phyloP scores from a whole-genome alignment of 345 rosid species.

The Arabis hirsuta region DNA sequence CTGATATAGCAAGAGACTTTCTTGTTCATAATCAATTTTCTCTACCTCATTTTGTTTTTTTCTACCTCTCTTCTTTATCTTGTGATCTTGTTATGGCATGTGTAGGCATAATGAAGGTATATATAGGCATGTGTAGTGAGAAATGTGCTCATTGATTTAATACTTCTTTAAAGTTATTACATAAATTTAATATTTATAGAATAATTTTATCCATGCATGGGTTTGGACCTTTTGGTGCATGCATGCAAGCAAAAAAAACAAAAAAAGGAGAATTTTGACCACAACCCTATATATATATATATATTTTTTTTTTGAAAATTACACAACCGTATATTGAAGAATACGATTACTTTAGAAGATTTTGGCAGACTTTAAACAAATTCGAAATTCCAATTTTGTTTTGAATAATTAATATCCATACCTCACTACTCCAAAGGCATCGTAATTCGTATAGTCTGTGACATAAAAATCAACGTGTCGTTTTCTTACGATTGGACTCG shows the following conservation, averaged over 20 bases:
- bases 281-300: not conserved
- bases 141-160: not conserved
- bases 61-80: conserved; percentile 1
- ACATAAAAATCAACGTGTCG: conserved; percentile 14
- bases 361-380: conserved; percentile 29
- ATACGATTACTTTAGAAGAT: conserved; percentile 21
- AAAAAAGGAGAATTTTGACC: conserved; percentile 33
- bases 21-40: conserved; percentile 6
- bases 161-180: not conserved
- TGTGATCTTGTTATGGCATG: conserved; percentile 30
- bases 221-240: conserved; percentile 3
- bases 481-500: not conserved
- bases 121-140: conserved; percentile 28
- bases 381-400: conserved; percentile 18
- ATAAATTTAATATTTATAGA: not conserved
- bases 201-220: conserved; percentile 28
- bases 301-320: no score
- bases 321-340: conserved; percentile 13
- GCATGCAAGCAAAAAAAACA: conserved; percentile 16
- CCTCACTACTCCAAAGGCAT: conserved; percentile 30
- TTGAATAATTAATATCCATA: conserved; percentile 31
- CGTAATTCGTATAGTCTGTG: not conserved
- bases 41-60: not conserved
- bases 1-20: conserved; percentile 7
- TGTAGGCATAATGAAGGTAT: conserved; percentile 21